Percentiles rank a stretch among this genome's conserved stretches.
Evolutionary conservation across 192 early-diverging fungal species (phyloP).

Genomic region (Dispira simplex): DNA sequence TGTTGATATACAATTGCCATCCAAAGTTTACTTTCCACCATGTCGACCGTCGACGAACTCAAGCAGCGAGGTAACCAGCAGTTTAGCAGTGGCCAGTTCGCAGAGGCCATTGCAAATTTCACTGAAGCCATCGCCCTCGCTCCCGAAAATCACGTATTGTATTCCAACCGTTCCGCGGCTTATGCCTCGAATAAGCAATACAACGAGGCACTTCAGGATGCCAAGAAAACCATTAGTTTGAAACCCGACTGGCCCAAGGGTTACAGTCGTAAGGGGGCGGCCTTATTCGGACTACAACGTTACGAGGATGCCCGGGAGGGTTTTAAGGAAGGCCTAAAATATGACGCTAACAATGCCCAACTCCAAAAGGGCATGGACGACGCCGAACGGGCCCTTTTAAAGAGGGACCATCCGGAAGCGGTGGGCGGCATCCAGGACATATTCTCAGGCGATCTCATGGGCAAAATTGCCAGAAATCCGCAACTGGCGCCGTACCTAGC

Average conservation of each 20-base stretch:
- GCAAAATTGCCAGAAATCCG: constrained; percentile 72
- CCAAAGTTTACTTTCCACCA: not conserved
- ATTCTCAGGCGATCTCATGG: constrained; percentile 60
- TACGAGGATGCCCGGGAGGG: constrained; percentile 57
- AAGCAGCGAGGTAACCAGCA: constrained; percentile 73
- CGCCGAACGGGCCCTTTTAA: constrained; percentile 41
- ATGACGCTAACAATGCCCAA: constrained; percentile 62
- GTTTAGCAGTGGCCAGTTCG: constrained; percentile 62
- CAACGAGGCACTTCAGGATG: constrained; percentile 62
- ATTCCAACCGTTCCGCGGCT: constrained; percentile 82
- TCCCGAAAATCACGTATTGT: constrained; percentile 77
- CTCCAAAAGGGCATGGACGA: constrained; percentile 67
- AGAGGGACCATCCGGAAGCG: constrained; percentile 14
- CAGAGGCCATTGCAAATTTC: constrained; percentile 61
- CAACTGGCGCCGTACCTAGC: constrained; percentile 53
- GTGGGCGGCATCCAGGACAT: constrained; percentile 33
- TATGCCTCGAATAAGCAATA: constrained; percentile 68
- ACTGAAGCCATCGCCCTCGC: constrained; percentile 77
- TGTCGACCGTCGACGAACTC: constrained; percentile 41
- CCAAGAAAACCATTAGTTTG: constrained; percentile 67
- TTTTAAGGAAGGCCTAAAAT: constrained; percentile 58
- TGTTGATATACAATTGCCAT: not conserved
- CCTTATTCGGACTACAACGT: constrained; percentile 56
- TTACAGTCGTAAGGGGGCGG: constrained; percentile 80
- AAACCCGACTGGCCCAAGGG: constrained; percentile 84